Base-by-base conservation (phyloP, 1,284 basidiomycete genomes). In the Puccinia triticina region DNA sequence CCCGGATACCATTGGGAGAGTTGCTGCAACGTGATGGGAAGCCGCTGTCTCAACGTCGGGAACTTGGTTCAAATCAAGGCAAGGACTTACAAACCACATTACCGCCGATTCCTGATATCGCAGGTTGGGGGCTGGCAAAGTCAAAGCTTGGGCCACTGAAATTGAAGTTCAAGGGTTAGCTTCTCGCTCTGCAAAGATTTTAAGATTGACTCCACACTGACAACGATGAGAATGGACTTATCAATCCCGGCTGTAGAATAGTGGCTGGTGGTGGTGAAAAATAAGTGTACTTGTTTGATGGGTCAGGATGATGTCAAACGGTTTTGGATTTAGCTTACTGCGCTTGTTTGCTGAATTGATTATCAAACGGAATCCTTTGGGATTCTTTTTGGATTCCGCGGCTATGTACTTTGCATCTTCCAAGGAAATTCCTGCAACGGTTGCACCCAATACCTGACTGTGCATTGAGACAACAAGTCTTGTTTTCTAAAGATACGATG, bases 61-160 rank as follows among this genome's bases (percentile, higher is more conserved):
- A 46, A 18, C 37, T 50, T 67, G 29, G 29, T 40, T 23, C 26
- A 53, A 43, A 34, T 37, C 23, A 29, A 43, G 76, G 0, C 12
- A 21, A 3, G 23, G n/a, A 50, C 81, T 77, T 50, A 82, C 81
- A 82, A 37, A 82, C 50, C 3, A 82, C 66, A 34, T 82, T 77
- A 2, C 74, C 73, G 14, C 81, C 81, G 4, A 82, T 61, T 57
- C 64, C 81, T n/a, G 64, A 40, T 21, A 82, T 55, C 46, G 74
- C 73, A n/a, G 81, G 81, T 46, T 82, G 61, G n/a, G 81, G 74
- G 55, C 64, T 77, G 14, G 7, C 26, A 26, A 76, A 71, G 50
- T 82, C 81, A 59, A 57, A 82, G 48, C 26, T 77, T 46, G 81
- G 81, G 18, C 81, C 81, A 82, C 81, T 82, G n/a, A 29, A 40